Percentiles rank a stretch among this genome's conserved stretches.
Evolutionary conservation across 352 stramenopile species (phyloP).

Genomic region (Halophytophthora batemanensis): DNA sequence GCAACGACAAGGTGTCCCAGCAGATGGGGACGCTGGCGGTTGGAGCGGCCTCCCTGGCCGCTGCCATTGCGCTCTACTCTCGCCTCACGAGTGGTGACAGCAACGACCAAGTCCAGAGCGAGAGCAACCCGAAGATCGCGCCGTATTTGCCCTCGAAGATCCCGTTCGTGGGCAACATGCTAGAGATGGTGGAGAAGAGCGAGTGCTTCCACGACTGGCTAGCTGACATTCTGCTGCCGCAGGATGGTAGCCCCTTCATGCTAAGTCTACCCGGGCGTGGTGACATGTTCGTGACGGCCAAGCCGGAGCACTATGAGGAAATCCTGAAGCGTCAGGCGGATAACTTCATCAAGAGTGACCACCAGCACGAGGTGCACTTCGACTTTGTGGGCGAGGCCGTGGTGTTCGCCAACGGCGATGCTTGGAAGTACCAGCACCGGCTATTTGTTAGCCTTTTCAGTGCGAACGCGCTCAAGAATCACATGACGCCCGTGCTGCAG

Average conservation of each 20-base stretch:
- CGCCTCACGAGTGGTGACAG: not conserved
- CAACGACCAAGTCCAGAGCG: too few species aligned
- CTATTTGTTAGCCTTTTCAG: constrained; percentile 39
- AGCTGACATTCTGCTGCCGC: constrained; percentile 31
- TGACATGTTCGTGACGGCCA: constrained; percentile 39
- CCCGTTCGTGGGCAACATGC: constrained; percentile 40
- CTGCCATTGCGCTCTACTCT: not conserved
- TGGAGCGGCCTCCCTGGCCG: too few species aligned
- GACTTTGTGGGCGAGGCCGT: constrained; percentile 48
- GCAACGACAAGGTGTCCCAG: too few species aligned
- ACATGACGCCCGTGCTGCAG: constrained; percentile 36
- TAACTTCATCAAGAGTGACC: constrained; percentile 40
- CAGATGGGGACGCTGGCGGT: too few species aligned
- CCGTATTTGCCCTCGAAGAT: constrained; percentile 28
- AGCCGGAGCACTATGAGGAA: constrained; percentile 48
- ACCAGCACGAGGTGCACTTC: constrained; percentile 33
- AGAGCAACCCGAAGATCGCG: constrained; percentile 10
- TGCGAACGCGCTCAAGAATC: constrained; percentile 30
- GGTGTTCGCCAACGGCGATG: constrained; percentile 38
- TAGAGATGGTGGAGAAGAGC: constrained; percentile 32
- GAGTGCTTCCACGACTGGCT: constrained; percentile 42
- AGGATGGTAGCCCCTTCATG: constrained; percentile 28
- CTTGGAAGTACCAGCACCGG: constrained; percentile 39
- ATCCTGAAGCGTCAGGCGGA: constrained; percentile 55
- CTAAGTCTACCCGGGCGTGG: constrained; percentile 38